phyloP scores from a whole-genome alignment of 2,329 filamentous ascomycete species.

The Diaporthe citriasiana region DNA sequence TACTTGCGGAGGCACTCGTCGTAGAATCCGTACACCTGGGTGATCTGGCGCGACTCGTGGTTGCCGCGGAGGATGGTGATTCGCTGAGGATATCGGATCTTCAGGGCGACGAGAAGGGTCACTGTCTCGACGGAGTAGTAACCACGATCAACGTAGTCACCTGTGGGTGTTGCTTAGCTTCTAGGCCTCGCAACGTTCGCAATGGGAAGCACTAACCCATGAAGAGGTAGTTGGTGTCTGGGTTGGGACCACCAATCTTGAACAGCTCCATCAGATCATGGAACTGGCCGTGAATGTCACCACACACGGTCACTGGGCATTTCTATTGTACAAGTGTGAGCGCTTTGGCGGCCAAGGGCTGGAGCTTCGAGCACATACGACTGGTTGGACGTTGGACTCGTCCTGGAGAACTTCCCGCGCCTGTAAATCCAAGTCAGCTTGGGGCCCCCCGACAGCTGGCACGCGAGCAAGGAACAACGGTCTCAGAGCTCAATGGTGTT shows the following conservation, averaged over 20 bases:
- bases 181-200: background rate
- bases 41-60: slow-evolving; percentile 99
- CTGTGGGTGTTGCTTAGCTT: slow-evolving; percentile 58
- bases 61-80: slow-evolving; percentile 99
- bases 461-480: slow-evolving; percentile 31
- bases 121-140: slow-evolving; percentile 99
- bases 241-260: slow-evolving; percentile 97
- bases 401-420: slow-evolving; percentile 96
- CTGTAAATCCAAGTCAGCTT: slow-evolving; percentile 63
- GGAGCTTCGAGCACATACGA: slow-evolving; percentile 73
- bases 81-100: slow-evolving; percentile 97
- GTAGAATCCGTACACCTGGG: slow-evolving; percentile 99
- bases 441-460: slow-evolving; percentile 34
- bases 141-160: slow-evolving; percentile 98
- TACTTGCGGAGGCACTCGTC: slow-evolving; percentile 99
- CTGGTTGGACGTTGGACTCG: slow-evolving; percentile 98
- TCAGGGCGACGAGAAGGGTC: slow-evolving; percentile 93
- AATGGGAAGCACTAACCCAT: slow-evolving; percentile 78
- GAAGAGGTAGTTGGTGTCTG: slow-evolving; percentile 99
- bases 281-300: slow-evolving; percentile 99
- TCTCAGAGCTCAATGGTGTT: background rate
- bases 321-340: slow-evolving; percentile 70
- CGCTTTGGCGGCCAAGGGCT: slow-evolving; percentile 22
- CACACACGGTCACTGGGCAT: slow-evolving; percentile 98
- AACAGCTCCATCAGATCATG: slow-evolving; percentile 99